Base-by-base conservation (phyloP, 2,329 filamentous ascomycete genomes). In the Stemphylium vesicarium region DNA sequence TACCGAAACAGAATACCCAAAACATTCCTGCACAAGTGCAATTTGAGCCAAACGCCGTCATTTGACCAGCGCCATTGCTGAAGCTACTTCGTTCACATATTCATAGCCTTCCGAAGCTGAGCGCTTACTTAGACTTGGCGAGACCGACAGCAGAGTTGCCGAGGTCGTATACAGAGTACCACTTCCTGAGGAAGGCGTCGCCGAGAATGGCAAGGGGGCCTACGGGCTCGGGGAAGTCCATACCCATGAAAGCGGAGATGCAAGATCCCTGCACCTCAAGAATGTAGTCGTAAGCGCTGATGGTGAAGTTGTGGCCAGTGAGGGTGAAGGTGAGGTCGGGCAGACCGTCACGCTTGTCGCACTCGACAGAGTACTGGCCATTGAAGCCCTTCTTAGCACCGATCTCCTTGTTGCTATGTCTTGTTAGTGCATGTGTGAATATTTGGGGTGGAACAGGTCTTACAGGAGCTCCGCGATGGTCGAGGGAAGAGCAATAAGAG, bases 321-420 rank as follows among this genome's bases (percentile, higher is more conserved):
- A 99, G 87, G 63, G 85, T 93, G 80, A 99, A 98, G 69, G 89
- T 92, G 67, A 99, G 85, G 72, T 98, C 93, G 63, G 95, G 93
- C 46, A 99, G 88, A 61, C 82, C 84, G 74, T 89, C 85, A 69
- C 92, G 90, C 83, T 90, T 92, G 64, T 82, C 81, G 79, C 95
- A 99, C 64, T 98, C 95, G 59, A 99, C 83, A 12, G 88, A 90
- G 85, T 97, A 99, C 82, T 99, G 95, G 70, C 95, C 95, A 77
- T 94, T 96, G 82, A 88, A 99, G 59, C 90, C 86, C 87, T 98
- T 99, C 88, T 96, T 97, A 66, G 95, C 95, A 62, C 95, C 95
- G 62, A 99, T 97, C 82, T 97, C 89, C 80, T 90, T 89, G 86
- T 99, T 99, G 58, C 81, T 83, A 46, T 32, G 36, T 9, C 38